Evolutionary conservation across 805 yeast species (phyloP), one percentile per base, ranked within the genome.

Genomic region (Myxozyma neotropica): DNA sequence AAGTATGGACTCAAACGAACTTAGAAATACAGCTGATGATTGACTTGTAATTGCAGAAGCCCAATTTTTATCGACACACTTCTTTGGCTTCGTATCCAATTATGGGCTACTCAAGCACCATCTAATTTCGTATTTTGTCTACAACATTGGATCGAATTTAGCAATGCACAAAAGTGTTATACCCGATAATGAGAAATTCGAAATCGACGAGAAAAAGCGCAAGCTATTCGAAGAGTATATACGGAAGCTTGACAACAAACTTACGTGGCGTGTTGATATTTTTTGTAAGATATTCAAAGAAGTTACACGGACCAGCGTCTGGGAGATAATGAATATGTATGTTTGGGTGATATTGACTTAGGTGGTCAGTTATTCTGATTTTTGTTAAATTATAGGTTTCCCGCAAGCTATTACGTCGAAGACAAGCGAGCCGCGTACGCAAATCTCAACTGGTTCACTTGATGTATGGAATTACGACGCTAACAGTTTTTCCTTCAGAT

Each of bases 261-360:
- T 42, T 3, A 35, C 47, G 19, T 19, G 57, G 31, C 21, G 51
- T 26, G 50, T 59, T 4, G 65, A 61, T 15, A 7, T 51, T 13
- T 38, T 61, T 10, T 58, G 63, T 40, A 42, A 47, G 13, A 26
- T 50, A 4, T 61, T 59, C 43, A 54, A 56, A 27, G 59, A 57
- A 7, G 47, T 61, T 12, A 61, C 65, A 12, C 47, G 27, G 27
- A 62, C 39, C 3, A 54, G 55, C 29, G 56, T 58, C 12, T 49
- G 57, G 61, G 64, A 59, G 19, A 45, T 59, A 45, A 6, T 59
- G 6, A 57, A 45, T 35, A 19, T 57, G 64, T 55, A 47, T 15
- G 63, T 27, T 1, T 8, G n/a, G n/a, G 39, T 24, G 15, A 24
- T 4, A 19, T 2, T 43, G 12, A 15, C 36, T n/a, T 17, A 40